phyloP scores from a whole-genome alignment of 1,139 yeast species.

The Suhomyces wounanorum region DNA sequence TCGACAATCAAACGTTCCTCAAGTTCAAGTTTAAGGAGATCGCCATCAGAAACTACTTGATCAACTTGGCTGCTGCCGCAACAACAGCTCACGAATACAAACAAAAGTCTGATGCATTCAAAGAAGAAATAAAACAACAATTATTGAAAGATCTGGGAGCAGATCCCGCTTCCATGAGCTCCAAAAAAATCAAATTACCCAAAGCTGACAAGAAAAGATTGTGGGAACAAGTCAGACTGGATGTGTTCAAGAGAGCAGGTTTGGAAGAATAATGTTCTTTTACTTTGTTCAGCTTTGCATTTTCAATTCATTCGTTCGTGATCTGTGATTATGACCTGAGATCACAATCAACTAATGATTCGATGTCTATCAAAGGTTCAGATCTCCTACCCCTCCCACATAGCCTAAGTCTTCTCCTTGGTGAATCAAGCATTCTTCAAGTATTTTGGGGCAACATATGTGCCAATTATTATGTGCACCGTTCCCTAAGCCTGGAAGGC shows the following conservation, averaged over 20 bases:
- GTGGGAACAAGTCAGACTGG: constrained; percentile 55
- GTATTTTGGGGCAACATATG: neutral
- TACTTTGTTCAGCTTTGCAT: neutral
- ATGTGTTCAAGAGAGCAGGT: constrained; percentile 52
- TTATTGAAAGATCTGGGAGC: constrained; percentile 16
- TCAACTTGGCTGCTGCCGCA: constrained; percentile 57
- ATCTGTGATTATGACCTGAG: constrained; percentile 1
- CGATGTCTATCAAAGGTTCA: too few species aligned
- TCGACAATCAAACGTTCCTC: constrained; percentile 34
- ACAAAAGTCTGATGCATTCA: constrained; percentile 37
- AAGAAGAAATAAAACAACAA: constrained; percentile 24
- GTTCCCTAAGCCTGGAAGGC: neutral
- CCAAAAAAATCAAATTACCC: constrained; percentile 36
- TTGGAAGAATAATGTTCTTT: constrained; percentile 28
- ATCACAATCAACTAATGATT: too few species aligned
- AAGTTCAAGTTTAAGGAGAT: constrained; percentile 46
- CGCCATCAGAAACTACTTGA: constrained; percentile 51
- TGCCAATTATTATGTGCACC: neutral
- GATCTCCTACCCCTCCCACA: neutral
- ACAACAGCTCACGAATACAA: constrained; percentile 56
- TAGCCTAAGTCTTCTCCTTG: neutral
- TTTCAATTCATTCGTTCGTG: neutral
- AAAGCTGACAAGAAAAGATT: constrained; percentile 46
- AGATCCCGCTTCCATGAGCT: constrained; percentile 12
- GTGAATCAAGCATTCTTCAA: neutral